Base-by-base conservation (phyloP, 768 basidiomycete genomes). In the Podaxis rugospora region DNA sequence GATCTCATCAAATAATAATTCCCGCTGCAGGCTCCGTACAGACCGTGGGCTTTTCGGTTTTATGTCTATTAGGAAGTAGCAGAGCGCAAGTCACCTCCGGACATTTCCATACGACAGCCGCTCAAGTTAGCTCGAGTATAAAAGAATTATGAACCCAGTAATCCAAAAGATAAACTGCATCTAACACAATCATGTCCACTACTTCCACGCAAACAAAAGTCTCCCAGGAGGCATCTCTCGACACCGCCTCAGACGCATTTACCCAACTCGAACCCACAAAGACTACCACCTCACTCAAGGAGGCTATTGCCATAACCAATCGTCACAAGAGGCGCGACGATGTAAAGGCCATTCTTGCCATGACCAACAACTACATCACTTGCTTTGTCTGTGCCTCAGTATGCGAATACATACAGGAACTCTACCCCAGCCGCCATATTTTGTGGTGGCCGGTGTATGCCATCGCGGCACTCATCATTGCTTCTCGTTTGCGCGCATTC, bases 351-450 rank as follows among this genome's bases (percentile, higher is more conserved):
- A 21, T 47, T 2, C 16, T 57, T n/a, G 44, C 55, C 55, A 57
- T 57, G 13, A 21, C 23, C 18, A 57, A 57, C 32, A 57, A 57
- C 55, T 57, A 57, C 32, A 57, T 57, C 46, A 36, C 55, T 14
- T 57, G 55, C 44, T 57, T 57, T 28, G 55, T 27, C 18, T 57
- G 55, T 21, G 55, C 55, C 46, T 57, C 55, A 13, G n/a, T 18
- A 18, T 57, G 44, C 46, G 46, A 57, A 35, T 57, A 47, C 42
- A 57, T 39, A 18, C 42, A 57, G 35, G 44, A 44, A 27, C 35
- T 36, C 10, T 57, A 57, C 18, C 28, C 55, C n/a, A 32, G 35
- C n/a, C 7, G 7, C 2, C 46, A 16, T 27, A 10, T 16, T 10
- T 6, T 44, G n/a, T 49, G 55, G 42, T 57, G 55, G 55, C 3